Evolutionary conservation across 768 basidiomycete species (phyloP).

Genomic region (Imleria badia): DNA sequence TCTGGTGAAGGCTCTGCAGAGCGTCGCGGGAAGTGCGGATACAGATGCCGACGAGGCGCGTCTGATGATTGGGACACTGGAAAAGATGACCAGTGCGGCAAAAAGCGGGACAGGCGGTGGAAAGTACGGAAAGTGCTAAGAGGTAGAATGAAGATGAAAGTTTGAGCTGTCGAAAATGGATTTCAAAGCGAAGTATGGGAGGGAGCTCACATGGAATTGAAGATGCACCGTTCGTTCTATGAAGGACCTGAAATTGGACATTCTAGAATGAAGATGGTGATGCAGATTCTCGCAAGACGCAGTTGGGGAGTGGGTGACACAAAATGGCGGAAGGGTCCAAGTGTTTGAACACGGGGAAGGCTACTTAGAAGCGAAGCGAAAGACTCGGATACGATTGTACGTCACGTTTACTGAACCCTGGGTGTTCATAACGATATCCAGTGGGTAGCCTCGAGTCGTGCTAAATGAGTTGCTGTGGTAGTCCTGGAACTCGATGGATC

Average conservation of each 20-base stretch:
- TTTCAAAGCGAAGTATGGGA: background rate
- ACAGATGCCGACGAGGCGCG: background rate
- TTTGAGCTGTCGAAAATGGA: background rate
- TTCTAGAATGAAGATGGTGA: background rate
- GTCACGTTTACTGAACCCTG: background rate
- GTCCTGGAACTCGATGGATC: background rate
- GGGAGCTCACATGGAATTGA: conserved; percentile 9
- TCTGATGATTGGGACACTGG: conserved; percentile 8
- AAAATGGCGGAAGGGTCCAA: background rate
- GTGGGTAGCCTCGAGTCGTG: background rate
- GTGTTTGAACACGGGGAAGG: background rate
- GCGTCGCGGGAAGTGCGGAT: background rate
- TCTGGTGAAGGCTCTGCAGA: conserved; percentile 6
- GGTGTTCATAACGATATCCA: background rate
- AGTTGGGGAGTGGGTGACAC: background rate
- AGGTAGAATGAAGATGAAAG: background rate
- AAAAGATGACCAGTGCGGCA: conserved; percentile 9
- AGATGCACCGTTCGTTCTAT: conserved; percentile 9
- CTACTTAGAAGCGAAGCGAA: background rate
- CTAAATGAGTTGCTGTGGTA: background rate
- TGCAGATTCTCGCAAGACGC: background rate
- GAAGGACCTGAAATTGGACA: conserved; percentile 8
- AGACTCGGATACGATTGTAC: background rate
- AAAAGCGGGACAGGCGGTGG: conserved; percentile 1
- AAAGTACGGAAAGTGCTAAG: conserved; percentile 5